These are phyloP conservation scores for Filosporella fistucella DNA, from an alignment of 495 filamentous ascomycete species.

Conservation along the genomic window DNA sequence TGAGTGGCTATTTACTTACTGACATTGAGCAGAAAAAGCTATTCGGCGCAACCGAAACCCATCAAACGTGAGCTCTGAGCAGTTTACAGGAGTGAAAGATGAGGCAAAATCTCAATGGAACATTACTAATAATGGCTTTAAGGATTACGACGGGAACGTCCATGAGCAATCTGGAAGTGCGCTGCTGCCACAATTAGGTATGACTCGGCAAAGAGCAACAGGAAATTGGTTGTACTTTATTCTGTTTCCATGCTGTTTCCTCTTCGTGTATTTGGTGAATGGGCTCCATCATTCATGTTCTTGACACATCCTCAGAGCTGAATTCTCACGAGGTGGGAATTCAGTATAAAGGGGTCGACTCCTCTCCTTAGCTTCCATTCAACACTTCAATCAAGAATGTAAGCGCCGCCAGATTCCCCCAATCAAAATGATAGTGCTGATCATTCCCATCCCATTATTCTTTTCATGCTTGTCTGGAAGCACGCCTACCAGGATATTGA, in stretches of 20 bases:
- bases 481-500: too few relatives aligned
- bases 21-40: slow-evolving; percentile 5
- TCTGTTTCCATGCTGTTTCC: background rate
- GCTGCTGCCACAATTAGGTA: slow-evolving; percentile 4
- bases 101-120: slow-evolving; percentile 4
- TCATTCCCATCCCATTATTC: background rate
- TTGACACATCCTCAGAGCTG: background rate
- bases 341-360: background rate
- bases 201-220: background rate
- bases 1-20: slow-evolving; percentile 1
- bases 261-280: background rate
- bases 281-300: background rate
- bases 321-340: background rate
- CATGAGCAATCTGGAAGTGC: slow-evolving; percentile 1
- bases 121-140: slow-evolving; percentile 1
- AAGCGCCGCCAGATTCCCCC: background rate
- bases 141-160: background rate
- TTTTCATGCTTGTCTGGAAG: slow-evolving; percentile 1
- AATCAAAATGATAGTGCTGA: background rate
- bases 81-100: background rate
- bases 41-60: slow-evolving; percentile 1
- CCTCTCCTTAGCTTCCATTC: background rate
- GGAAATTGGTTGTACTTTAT: background rate
- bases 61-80: background rate
- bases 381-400: background rate